phyloP scores from a whole-genome alignment of 164 flowering plant genomes.

The Cinnamomum chago region DNA sequence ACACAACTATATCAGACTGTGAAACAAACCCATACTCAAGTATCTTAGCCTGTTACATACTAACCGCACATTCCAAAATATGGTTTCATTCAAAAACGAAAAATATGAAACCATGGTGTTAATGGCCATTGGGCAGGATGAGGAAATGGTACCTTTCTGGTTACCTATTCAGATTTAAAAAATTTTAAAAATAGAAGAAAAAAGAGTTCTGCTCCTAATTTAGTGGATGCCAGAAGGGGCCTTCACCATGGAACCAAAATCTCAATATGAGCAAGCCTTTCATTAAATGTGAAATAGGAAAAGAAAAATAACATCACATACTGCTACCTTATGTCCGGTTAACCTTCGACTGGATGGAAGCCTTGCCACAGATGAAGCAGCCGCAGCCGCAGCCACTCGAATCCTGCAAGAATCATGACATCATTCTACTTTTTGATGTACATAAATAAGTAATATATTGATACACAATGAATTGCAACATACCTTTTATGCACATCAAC shows the following conservation, averaged over 20 bases:
- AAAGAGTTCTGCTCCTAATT: no score
- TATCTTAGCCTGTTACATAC: no score
- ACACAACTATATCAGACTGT: no score
- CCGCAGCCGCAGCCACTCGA: constrained; percentile 85
- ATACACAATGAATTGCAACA: neutral
- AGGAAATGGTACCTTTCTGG: no score
- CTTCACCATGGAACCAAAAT: no score
- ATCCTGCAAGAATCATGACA: constrained; percentile 39
- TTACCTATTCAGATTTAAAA: neutral
- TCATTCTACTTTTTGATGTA: neutral
- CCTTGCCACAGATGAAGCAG: constrained; percentile 61
- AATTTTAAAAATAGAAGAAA: neutral
- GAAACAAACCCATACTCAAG: no score
- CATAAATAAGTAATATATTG: neutral
- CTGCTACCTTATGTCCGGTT: constrained; percentile 41
- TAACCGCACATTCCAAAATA: no score
- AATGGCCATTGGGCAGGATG: no score
- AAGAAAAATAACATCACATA: constrained; percentile 26
- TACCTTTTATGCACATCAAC: constrained; percentile 89
- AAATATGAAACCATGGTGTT: no score
- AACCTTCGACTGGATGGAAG: constrained; percentile 66
- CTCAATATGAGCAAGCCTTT: no score
- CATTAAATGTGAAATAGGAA: neutral
- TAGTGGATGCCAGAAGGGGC: no score
- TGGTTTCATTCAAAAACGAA: no score